A percentile compares a stretch with the other conserved stretches of the same genome.
Evolutionary conservation across 306 rosid genomes (phyloP).

Genomic region (Trifolium fragiferum): DNA sequence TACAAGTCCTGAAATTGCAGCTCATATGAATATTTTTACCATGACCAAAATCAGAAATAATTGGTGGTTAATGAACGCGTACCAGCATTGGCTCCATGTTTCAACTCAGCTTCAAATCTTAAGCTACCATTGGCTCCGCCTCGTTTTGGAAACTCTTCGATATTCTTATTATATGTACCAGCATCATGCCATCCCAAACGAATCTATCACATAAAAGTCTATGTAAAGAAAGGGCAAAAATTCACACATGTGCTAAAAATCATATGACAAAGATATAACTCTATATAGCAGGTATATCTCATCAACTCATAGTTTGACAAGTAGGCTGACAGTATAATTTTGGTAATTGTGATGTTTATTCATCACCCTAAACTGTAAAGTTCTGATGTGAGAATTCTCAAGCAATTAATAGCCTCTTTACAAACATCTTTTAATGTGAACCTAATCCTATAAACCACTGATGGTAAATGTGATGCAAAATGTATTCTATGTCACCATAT

Average conservation of each 20-base stretch:
- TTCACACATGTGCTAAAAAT: not conserved
- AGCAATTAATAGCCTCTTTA: slow-evolving; percentile 23
- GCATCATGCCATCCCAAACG: slow-evolving; percentile 99
- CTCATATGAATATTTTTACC: slow-evolving; percentile 34
- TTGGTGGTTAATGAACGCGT: slow-evolving; percentile 23
- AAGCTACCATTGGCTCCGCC: slow-evolving; percentile 98
- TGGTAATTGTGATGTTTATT: slow-evolving; percentile 24
- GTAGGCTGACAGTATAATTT: slow-evolving; percentile 7
- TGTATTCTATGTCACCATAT: not conserved
- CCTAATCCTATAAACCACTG: not conserved
- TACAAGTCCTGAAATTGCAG: slow-evolving; percentile 70
- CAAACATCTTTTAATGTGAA: not conserved
- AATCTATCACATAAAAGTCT: slow-evolving; percentile 56
- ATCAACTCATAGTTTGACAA: slow-evolving; percentile 29
- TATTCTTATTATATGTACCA: slow-evolving; percentile 89
- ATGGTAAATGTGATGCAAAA: slow-evolving; percentile 29
- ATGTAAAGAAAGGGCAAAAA: not conserved
- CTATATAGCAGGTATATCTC: not conserved
- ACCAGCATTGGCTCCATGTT: slow-evolving; percentile 98
- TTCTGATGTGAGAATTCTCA: slow-evolving; percentile 7
- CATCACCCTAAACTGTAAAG: not conserved
- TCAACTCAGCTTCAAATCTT: slow-evolving; percentile 86
- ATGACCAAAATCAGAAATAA: slow-evolving; percentile 32
- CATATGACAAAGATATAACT: slow-evolving; percentile 27
- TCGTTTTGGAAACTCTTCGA: slow-evolving; percentile 92